phyloP scores from a whole-genome alignment of 2,329 filamentous ascomycete genomes.

The Pseudopyricularia cyperi region DNA sequence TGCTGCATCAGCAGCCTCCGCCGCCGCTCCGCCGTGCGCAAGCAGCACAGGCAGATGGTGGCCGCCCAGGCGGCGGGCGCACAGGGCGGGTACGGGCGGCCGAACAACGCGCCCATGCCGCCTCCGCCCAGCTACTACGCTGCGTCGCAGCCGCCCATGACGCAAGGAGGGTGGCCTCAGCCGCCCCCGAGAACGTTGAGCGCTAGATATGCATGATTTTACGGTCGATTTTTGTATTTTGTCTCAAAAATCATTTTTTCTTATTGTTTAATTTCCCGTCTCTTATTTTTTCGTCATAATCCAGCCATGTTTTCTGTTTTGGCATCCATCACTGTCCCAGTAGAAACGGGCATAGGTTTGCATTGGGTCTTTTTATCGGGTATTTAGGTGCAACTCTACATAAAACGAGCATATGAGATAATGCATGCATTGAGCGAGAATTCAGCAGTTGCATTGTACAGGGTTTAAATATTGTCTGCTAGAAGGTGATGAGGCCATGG shows the following conservation, averaged over 20 bases:
- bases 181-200: background rate
- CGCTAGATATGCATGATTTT: slow-evolving; percentile 3
- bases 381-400: no score
- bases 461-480: no score
- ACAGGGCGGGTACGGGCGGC: background rate
- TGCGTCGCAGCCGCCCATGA: background rate
- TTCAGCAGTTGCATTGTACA: no score
- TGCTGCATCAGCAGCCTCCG: slow-evolving; percentile 51
- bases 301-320: no score
- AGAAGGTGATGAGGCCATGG: no score
- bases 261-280: background rate
- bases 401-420: no score
- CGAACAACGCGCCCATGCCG: background rate
- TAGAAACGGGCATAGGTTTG: no score
- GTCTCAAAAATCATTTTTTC: no score
- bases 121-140: background rate
- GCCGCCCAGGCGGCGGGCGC: background rate
- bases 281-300: background rate
- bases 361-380: no score
- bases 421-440: no score
- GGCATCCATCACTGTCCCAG: background rate
- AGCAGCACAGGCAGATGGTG: slow-evolving; percentile 1
- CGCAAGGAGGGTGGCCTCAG: background rate
- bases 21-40: slow-evolving; percentile 11
- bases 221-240: background rate